Evolutionary conservation across 208 protist genomes (phyloP).

Genomic region (Trypanosoma conorhini): DNA sequence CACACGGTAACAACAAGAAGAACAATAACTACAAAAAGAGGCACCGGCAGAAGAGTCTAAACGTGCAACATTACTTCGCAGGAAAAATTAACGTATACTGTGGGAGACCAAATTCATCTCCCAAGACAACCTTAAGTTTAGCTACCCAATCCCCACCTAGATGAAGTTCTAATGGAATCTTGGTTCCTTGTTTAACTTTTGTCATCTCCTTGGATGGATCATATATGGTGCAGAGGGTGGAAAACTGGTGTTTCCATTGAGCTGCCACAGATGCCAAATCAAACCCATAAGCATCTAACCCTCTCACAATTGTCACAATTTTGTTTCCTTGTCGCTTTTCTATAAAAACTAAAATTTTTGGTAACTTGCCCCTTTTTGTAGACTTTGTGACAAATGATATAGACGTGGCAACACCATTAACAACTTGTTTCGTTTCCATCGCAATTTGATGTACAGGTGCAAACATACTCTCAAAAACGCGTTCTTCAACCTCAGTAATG

Average conservation of each 20-base stretch:
- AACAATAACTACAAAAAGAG: neutral
- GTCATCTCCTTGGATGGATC: constrained; percentile 53
- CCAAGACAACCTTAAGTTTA: constrained; percentile 35
- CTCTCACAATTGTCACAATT: constrained; percentile 59
- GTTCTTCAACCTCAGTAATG: constrained; percentile 38
- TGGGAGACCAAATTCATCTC: constrained; percentile 45
- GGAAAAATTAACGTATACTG: constrained; percentile 19
- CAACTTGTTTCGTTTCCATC: constrained; percentile 38
- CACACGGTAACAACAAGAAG: neutral
- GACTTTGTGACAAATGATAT: constrained; percentile 20
- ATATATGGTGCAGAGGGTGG: constrained; percentile 46
- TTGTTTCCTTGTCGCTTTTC: constrained; percentile 55
- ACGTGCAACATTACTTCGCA: neutral
- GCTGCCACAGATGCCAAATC: constrained; percentile 42
- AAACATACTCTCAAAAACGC: constrained; percentile 40
- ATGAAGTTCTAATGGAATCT: constrained; percentile 58
- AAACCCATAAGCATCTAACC: constrained; percentile 62
- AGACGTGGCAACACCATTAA: constrained; percentile 17
- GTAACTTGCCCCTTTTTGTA: constrained; percentile 41
- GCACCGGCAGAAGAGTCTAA: neutral
- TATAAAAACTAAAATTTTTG: constrained; percentile 44
- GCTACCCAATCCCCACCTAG: constrained; percentile 48
- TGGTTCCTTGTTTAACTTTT: constrained; percentile 59
- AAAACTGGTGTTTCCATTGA: constrained; percentile 66
- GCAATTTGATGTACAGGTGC: constrained; percentile 52